A percentile compares a stretch with the other conserved stretches of the same genome.
Conservation (phyloP, 2,329 filamentous ascomycete genomes). For the Neofusicoccum sp. region DNA sequence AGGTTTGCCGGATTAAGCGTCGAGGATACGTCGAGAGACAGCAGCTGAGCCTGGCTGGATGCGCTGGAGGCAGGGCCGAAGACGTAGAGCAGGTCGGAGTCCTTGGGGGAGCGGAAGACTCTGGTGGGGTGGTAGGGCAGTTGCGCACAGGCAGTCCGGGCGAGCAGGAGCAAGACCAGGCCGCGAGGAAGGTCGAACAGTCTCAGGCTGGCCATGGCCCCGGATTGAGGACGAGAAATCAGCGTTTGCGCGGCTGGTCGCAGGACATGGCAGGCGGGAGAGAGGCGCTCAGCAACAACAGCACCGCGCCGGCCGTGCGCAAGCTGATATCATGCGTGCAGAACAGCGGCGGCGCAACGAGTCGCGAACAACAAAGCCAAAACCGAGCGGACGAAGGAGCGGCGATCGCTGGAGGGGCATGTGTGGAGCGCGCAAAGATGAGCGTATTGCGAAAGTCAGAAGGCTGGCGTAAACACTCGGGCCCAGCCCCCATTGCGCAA, state of each 20-base stretch:
- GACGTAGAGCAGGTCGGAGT: constrained; percentile 63
- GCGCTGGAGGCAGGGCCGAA: constrained; percentile 57
- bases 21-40: constrained; percentile 64
- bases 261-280: constrained; percentile 14
- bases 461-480: constrained; percentile 18
- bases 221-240: not conserved
- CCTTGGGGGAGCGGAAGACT: constrained; percentile 59
- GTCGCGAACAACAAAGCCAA: not conserved
- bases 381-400: not conserved
- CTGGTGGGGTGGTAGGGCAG: constrained; percentile 78
- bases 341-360: not conserved
- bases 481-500: not conserved
- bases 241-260: not conserved
- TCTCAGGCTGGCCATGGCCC: constrained; percentile 6
- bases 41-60: constrained; percentile 51
- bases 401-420: not conserved
- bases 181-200: constrained; percentile 1
- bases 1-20: constrained; percentile 50
- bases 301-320: not conserved
- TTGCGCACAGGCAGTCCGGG: constrained; percentile 30
- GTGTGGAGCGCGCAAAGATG: not conserved
- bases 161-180: constrained; percentile 1
- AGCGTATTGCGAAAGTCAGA: constrained; percentile 1
- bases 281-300: not conserved
- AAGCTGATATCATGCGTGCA: constrained; percentile 1